These are phyloP conservation scores for Carex littledalei DNA, from an alignment of 176 grass and related monocot genomes.

Conservation along the genomic window DNA sequence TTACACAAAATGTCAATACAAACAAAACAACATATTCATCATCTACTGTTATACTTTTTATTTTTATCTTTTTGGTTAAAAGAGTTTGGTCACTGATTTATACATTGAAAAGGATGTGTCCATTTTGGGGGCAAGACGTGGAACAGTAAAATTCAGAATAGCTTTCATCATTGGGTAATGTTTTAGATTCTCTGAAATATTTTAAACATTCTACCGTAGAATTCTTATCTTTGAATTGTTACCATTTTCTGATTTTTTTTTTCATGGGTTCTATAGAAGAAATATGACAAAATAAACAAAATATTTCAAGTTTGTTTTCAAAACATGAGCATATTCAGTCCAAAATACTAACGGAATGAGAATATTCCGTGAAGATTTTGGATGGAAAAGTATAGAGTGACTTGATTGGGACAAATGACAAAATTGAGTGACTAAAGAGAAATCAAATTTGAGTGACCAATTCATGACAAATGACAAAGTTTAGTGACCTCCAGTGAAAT, in stretches of 20 bases:
- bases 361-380: too few species aligned
- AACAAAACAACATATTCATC: not conserved
- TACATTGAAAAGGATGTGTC: not conserved
- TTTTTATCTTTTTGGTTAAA: not conserved
- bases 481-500: too few species aligned
- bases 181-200: not conserved
- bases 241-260: not conserved
- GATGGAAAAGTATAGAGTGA: too few species aligned
- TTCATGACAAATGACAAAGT: too few species aligned
- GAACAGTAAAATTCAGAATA: not conserved
- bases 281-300: too few species aligned
- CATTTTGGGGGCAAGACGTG: not conserved
- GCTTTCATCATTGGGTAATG: not conserved
- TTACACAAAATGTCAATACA: not conserved
- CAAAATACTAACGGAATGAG: too few species aligned
- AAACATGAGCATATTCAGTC: too few species aligned
- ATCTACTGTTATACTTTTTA: not conserved
- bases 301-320: not conserved
- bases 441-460: too few species aligned
- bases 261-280: not conserved
- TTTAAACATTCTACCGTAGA: not conserved
- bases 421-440: too few species aligned
- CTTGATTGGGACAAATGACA: too few species aligned
- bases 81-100: not conserved
- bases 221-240: not conserved